Base-by-base conservation (phyloP, 805 yeast species). In the Dipodascus geniculatus region DNA sequence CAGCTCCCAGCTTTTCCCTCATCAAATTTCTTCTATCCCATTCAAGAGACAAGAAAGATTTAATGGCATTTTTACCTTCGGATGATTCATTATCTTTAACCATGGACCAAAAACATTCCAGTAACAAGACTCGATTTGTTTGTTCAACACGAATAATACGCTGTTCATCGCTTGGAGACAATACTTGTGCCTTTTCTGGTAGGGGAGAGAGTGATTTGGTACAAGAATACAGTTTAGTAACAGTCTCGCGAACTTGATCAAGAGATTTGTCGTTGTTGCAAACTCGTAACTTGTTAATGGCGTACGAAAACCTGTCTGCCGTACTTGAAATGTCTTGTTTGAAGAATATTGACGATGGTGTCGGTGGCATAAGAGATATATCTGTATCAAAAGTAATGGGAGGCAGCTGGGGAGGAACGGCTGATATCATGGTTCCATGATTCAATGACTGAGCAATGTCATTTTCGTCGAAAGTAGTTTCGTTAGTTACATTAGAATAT, bases 391-490 rank as follows among this genome's bases (percentile, higher is more conserved):
- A 38, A 38, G 52, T 14, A 20, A 48, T 33, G 42, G 47, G 52
- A 50, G 24, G 52, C 23, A 22, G 22, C 23, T n/a, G 52, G 17
- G 44, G 52, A 50, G 48, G 48, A 33, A 19, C 23, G 17, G 22
- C 44, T 22, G 33, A 50, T 24, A 17, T 28, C 14, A 38, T 38
- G 17, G 17, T 38, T 38, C 48, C 14, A 38, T 38, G 17, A 6
- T 38, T 38, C 19, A 38, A 38, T n/a, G 44, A 38, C 14, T 14
- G 44, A 6, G 44, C 44, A 38, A n/a, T 16, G 17, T 38, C 11
- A 9, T 11, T 3, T 11, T 38, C 44, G 44, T 38, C 44, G 14
- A 38, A 17, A 14, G 44, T 6, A 11, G 44, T 38, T 38, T 38
- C 44, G 14, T 38, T 38, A n/a, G 44, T 38, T n/a, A 14, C 19